A percentile compares a stretch with the other conserved stretches of the same genome.
These are phyloP conservation scores for Pseudotulostoma volvatum DNA, from an alignment of 495 filamentous ascomycete genomes.

Conservation along the genomic window DNA sequence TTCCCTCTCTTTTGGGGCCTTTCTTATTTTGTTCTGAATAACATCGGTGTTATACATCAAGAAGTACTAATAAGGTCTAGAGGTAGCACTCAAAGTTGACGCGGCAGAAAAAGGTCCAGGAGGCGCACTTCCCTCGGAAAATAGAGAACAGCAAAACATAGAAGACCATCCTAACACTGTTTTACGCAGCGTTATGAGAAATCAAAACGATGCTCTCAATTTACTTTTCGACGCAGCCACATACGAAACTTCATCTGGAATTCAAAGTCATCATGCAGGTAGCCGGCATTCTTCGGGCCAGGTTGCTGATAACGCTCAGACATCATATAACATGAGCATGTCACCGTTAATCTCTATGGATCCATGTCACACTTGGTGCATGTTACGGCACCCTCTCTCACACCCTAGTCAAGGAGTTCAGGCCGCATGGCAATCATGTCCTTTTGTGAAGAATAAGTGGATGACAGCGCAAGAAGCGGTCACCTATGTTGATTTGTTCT, in stretches of 20 bases:
- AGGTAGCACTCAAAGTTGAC: neutral
- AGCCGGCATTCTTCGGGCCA: neutral
- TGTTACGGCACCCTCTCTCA: neutral
- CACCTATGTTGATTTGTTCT: slow-evolving; percentile 19
- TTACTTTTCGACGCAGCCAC: neutral
- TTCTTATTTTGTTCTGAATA: too few species aligned
- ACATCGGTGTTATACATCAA: neutral
- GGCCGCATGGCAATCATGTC: slow-evolving; percentile 7
- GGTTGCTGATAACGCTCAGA: neutral
- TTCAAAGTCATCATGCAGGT: neutral
- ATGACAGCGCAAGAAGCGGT: slow-evolving; percentile 24
- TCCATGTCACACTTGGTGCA: neutral
- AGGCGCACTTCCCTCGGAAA: neutral
- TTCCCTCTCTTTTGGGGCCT: too few species aligned
- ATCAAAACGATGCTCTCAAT: neutral
- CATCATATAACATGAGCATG: neutral
- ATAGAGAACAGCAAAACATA: neutral
- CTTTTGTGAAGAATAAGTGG: slow-evolving; percentile 29
- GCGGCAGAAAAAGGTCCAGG: neutral
- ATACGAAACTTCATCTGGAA: neutral
- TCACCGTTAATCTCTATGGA: neutral
- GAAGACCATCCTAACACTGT: neutral
- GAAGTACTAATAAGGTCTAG: neutral
- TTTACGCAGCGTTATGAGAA: neutral
- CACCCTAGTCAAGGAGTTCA: neutral